Conservation (phyloP, 371 early-diverging fungal genomes). For the Mortierella sp. region DNA sequence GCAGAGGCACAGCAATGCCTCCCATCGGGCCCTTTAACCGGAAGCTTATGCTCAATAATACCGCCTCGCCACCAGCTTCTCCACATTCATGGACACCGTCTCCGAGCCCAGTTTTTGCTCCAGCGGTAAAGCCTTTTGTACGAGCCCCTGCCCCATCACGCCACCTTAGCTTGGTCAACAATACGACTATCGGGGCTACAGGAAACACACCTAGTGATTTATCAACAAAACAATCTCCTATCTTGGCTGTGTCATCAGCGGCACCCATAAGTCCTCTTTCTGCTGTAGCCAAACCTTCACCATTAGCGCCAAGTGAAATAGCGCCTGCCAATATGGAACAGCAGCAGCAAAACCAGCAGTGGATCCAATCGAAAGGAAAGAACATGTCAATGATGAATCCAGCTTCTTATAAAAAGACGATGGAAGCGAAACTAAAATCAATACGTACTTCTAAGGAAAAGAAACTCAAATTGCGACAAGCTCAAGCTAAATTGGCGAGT, state of each 20-base stretch:
- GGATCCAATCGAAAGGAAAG: constrained; percentile 56
- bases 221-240: background rate
- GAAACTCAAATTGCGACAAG: constrained; percentile 31
- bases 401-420: constrained; percentile 42
- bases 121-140: background rate
- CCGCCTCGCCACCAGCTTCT: background rate
- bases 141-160: constrained; percentile 30
- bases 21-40: constrained; percentile 27
- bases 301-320: background rate
- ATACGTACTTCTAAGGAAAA: constrained; percentile 34
- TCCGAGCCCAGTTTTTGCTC: background rate
- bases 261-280: background rate
- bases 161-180: constrained; percentile 44
- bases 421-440: constrained; percentile 52
- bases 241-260: background rate
- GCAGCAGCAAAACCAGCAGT: constrained; percentile 27
- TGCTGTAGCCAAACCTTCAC: background rate
- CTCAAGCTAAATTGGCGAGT: constrained; percentile 31
- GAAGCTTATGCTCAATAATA: constrained; percentile 43
- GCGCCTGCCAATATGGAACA: background rate
- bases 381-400: constrained; percentile 54
- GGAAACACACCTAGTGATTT: background rate
- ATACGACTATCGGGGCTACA: background rate
- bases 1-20: constrained; percentile 7
- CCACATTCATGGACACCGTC: background rate